Conservation (phyloP, 768 basidiomycete species). For the Russula compacta region DNA sequence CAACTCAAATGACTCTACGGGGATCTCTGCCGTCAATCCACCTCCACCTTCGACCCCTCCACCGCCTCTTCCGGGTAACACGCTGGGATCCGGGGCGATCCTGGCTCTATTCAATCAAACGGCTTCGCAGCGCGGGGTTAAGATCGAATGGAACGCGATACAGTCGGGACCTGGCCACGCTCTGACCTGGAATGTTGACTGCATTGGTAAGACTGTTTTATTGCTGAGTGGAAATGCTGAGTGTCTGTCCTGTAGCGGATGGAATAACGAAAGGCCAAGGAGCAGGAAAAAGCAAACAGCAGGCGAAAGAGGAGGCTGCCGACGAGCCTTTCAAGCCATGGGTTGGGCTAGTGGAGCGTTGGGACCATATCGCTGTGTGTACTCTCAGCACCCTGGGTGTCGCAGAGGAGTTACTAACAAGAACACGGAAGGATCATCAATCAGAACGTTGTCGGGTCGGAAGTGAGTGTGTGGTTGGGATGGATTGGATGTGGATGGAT, state of each 20-base stretch:
- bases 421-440: background rate
- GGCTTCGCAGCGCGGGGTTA: conserved; percentile 54
- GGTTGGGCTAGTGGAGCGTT: conserved; percentile 46
- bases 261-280: conserved; percentile 61
- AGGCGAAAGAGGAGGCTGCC: conserved; percentile 74
- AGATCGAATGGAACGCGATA: conserved; percentile 49
- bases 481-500: background rate
- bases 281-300: conserved; percentile 58
- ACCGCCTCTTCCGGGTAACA: conserved; percentile 38
- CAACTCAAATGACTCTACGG: background rate
- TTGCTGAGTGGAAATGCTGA: background rate
- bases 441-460: background rate
- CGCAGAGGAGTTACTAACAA: background rate
- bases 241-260: conserved; percentile 39
- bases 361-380: conserved; percentile 3
- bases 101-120: conserved; percentile 69
- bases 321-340: conserved; percentile 62
- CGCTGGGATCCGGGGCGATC: conserved; percentile 58
- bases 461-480: too few species aligned
- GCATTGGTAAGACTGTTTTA: conserved; percentile 47
- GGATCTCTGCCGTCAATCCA: conserved; percentile 3
- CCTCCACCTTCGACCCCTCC: conserved; percentile 31
- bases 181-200: conserved; percentile 55
- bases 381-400: background rate
- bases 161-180: conserved; percentile 62